Percentiles rank a stretch among this genome's conserved stretches.
These are phyloP conservation scores for Pythium chondricola DNA, from an alignment of 352 stramenopile species.

Conservation along the genomic window DNA sequence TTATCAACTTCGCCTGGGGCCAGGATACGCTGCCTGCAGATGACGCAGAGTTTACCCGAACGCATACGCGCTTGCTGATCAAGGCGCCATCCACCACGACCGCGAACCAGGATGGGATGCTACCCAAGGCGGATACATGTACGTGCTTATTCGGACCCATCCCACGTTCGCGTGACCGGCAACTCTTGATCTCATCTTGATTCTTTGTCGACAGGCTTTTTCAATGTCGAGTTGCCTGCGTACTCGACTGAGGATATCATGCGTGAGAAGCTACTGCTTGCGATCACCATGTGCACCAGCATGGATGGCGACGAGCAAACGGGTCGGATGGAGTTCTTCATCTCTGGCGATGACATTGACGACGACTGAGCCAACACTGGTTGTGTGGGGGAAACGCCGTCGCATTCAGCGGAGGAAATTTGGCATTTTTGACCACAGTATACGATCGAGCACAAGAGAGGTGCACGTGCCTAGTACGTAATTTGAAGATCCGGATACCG, in stretches of 20 bases:
- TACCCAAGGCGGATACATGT: slow-evolving; percentile 79
- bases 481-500: slow-evolving; percentile 60
- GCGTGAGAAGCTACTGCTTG: slow-evolving; percentile 58
- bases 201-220: slow-evolving; percentile 39
- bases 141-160: too few relatives aligned
- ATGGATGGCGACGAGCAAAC: slow-evolving; percentile 75
- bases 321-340: slow-evolving; percentile 65
- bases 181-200: not conserved
- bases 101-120: slow-evolving; percentile 38
- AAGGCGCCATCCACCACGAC: slow-evolving; percentile 43
- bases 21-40: slow-evolving; percentile 71
- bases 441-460: not conserved
- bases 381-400: too few relatives aligned
- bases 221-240: slow-evolving; percentile 77
- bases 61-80: slow-evolving; percentile 64
- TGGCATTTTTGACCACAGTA: too few relatives aligned
- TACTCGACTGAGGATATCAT: slow-evolving; percentile 70
- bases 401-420: too few relatives aligned
- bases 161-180: not conserved
- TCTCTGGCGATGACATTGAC: slow-evolving; percentile 49
- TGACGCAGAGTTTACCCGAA: slow-evolving; percentile 77
- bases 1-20: slow-evolving; percentile 84
- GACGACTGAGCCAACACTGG: slow-evolving; percentile 39
- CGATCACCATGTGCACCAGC: slow-evolving; percentile 78
- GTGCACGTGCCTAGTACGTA: slow-evolving; percentile 26